Evolutionary conservation across 1,284 basidiomycete genomes (phyloP), one percentile per base, ranked within the genome.

Genomic region (Ceratorhiza oryzae-sativae): DNA sequence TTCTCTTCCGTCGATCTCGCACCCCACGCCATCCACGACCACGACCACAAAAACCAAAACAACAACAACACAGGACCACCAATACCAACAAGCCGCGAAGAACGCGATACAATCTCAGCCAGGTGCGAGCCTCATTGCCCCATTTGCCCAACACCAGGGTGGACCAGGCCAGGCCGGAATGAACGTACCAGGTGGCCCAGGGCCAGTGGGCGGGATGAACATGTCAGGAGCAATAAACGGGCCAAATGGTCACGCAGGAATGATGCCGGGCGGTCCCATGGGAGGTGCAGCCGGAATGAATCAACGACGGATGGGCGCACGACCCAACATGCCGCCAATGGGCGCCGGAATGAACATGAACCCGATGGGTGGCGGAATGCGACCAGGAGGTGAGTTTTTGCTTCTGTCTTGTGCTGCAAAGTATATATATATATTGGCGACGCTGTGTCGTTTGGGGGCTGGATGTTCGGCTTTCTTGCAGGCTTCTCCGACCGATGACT

Each of bases 31-130:
- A n/a, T n/a, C n/a, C n/a, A n/a, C n/a, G n/a, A n/a, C n/a, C n/a
- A n/a, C n/a, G n/a, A n/a, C n/a, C n/a, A n/a, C n/a, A n/a, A n/a
- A n/a, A n/a, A n/a, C 8, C 36, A 13, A 39, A 30, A 41, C 30
- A 41, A 20, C 13, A n/a, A 55, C 27, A 30, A n/a, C 23, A 36
- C 48, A 68, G 63, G 63, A 68, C 36, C 49, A 55, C 12, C 25
- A 55, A 18, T 68, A 41, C 63, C 51, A 68, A 25, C 63, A 68
- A 49, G 39, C 39, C 34, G 51, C 36, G 20, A 68, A 68, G 51
- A 55, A 30, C 48, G 62, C 48, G 49, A 56, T 56, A 30, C 63
- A 68, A 25, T 68, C 63, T 55, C 63, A 68, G 51, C n/a, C 63
- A 30, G 63, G 63, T 39, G 51, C 63, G 51, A 68, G 39, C 51